A percentile compares a stretch with the other conserved stretches of the same genome.
These are phyloP conservation scores for Deuterostichococcus epilithicus DNA, from an alignment of 139 green algal species.

Conservation along the genomic window DNA sequence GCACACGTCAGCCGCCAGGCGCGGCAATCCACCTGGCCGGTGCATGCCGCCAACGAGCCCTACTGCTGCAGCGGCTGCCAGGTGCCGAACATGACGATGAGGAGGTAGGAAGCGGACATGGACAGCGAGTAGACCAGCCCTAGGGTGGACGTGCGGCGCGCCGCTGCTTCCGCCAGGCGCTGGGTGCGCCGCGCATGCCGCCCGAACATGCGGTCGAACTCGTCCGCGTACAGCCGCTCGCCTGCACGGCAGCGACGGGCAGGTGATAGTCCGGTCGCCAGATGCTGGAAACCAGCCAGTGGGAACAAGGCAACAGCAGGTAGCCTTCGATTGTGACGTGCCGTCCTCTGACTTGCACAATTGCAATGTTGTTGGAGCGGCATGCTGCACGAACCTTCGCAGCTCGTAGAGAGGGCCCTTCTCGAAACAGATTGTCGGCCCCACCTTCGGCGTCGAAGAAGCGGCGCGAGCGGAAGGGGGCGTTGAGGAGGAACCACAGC, in stretches of 20 bases:
- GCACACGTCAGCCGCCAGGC: too few relatives aligned
- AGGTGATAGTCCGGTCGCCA: too few relatives aligned
- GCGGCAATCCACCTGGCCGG: too few relatives aligned
- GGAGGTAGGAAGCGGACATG: conserved; percentile 38
- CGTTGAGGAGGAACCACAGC: conserved; percentile 46
- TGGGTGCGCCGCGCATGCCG: conserved; percentile 36
- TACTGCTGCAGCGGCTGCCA: background rate
- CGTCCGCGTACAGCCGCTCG: conserved; percentile 40
- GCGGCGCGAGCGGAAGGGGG: conserved; percentile 42
- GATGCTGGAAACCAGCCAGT: background rate
- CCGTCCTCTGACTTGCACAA: too few relatives aligned
- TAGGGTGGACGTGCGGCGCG: conserved; percentile 32
- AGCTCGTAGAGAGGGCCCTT: background rate
- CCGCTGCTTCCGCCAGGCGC: conserved; percentile 35
- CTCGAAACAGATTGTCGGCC: background rate
- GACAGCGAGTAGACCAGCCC: conserved; percentile 53
- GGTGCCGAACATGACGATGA: conserved; percentile 24
- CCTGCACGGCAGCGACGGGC: conserved; percentile 9
- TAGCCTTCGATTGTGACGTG: too few relatives aligned
- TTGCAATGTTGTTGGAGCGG: too few relatives aligned
- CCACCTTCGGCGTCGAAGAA: conserved; percentile 71
- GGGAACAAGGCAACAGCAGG: background rate
- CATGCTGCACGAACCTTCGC: too few relatives aligned
- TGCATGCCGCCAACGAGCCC: too few relatives aligned
- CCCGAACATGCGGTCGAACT: conserved; percentile 61